Conservation (phyloP, 2,329 filamentous ascomycete species). For the Chalaropsis thielavioides region DNA sequence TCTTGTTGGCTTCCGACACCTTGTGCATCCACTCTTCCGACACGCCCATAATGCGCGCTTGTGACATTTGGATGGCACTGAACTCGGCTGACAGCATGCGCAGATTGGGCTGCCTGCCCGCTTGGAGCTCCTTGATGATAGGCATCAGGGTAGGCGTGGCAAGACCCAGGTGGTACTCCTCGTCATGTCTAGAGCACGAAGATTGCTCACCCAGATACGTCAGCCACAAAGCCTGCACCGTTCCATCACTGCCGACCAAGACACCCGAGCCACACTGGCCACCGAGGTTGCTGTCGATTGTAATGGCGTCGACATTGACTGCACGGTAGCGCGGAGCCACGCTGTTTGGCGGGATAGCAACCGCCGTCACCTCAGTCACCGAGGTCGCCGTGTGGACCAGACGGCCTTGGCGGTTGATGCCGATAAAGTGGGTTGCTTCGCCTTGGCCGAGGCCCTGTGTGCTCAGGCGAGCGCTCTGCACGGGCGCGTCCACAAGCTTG, state of each 20-base stretch:
- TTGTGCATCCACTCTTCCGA: conserved; percentile 90
- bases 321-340: conserved; percentile 85
- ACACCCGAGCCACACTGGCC: conserved; percentile 90
- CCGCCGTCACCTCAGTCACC: conserved; percentile 93
- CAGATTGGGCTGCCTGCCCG: conserved; percentile 62
- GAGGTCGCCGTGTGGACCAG: conserved; percentile 89
- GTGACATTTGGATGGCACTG: conserved; percentile 89
- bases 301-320: conserved; percentile 92
- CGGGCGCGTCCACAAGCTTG: conserved; percentile 79
- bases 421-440: conserved; percentile 87
- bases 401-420: conserved; percentile 91
- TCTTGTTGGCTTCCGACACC: conserved; percentile 74
- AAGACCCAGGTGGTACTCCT: conserved; percentile 90
- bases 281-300: conserved; percentile 83
- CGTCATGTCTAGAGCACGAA: conserved; percentile 65
- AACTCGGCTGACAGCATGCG: conserved; percentile 91
- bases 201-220: conserved; percentile 89
- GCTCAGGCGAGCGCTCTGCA: conserved; percentile 75
- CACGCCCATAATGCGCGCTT: conserved; percentile 93
- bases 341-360: conserved; percentile 87
- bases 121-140: conserved; percentile 74
- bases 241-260: conserved; percentile 74
- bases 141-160: conserved; percentile 78
- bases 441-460: conserved; percentile 77
- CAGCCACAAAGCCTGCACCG: conserved; percentile 89